Evolutionary conservation across 805 yeast genomes (phyloP).

Genomic region (Lachancea quebecensis): DNA sequence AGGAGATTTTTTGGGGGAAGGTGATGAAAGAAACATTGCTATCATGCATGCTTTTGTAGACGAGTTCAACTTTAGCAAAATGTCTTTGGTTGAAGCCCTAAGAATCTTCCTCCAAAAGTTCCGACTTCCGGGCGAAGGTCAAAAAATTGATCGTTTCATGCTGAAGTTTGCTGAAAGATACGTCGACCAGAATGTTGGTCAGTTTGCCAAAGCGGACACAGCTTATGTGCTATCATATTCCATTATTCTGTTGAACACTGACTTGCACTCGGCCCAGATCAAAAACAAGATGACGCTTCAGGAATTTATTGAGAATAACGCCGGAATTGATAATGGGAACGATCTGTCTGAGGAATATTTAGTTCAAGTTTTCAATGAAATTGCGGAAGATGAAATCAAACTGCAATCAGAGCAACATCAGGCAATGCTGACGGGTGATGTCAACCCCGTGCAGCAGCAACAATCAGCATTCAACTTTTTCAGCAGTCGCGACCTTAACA

Average conservation of each 20-base stretch:
- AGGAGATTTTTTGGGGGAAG: conserved; percentile 92
- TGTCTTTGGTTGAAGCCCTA: conserved; percentile 77
- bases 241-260: conserved; percentile 88
- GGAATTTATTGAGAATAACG: conserved; percentile 78
- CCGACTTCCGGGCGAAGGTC: conserved; percentile 96
- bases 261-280: conserved; percentile 82
- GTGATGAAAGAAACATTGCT: conserved; percentile 65
- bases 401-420: conserved; percentile 91
- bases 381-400: conserved; percentile 78
- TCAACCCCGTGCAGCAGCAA: conserved; percentile 32
- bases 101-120: conserved; percentile 79
- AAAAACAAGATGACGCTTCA: conserved; percentile 82
- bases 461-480: conserved; percentile 49
- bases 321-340: conserved; percentile 87
- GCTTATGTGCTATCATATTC: conserved; percentile 91
- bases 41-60: conserved; percentile 94
- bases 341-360: conserved; percentile 74
- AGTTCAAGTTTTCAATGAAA: conserved; percentile 66
- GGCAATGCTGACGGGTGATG: conserved; percentile 67
- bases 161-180: conserved; percentile 92
- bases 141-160: conserved; percentile 94
- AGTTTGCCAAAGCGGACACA: conserved; percentile 87
- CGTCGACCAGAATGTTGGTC: conserved; percentile 78
- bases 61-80: conserved; percentile 63
- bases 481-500: conserved; percentile 61